Evolutionary conservation across 2,329 filamentous ascomycete genomes (phyloP), one percentile per base, ranked within the genome.

Genomic region (Colletotrichum higginsianum): DNA sequence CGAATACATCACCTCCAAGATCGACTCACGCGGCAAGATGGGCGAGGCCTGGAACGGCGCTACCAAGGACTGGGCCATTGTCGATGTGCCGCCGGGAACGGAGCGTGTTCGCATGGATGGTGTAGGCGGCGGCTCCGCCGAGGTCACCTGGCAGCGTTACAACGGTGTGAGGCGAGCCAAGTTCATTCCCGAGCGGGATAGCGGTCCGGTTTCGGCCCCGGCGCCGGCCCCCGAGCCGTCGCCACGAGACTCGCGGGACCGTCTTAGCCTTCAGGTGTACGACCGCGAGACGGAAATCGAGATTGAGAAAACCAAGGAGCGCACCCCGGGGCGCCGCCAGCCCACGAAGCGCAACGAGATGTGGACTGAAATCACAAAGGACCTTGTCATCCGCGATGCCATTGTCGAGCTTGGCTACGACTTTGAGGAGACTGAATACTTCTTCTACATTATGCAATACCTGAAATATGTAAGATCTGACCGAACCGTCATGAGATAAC

Each of bases 311-410:
- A 84, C 86, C 30, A 85, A 84, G 21, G 90, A 92, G 73, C 84
- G 84, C 74, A 85, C 81, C 74, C 84, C 84, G 74, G 75, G 78
- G 26, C 80, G 83, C 67, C 82, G 82, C 38, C 80, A 78, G 73
- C 79, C 80, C 16, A 80, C 85, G 26, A 86, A 86, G 62, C 83
- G 87, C 42, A 87, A 89, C 67, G 90, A 92, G 71, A 93, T 97
- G 85, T 98, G 96, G 96, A 99, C 96, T 0, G 96, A 98, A 82
- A 94, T 99, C 76, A 97, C 96, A 56, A 98, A 97, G 83, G 95
- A 98, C 76, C 84, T 98, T 46, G 94, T 98, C 18, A 87, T 92
- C 70, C 91, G 92, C 63, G 95, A 98, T 79, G 96, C 96, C 21
- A 93, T 98, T 74, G 92, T 97, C 76, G 87, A 92, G 77, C 84